Base-by-base conservation (phyloP, 441 rosid genomes). In the Corymbia calophylla region DNA sequence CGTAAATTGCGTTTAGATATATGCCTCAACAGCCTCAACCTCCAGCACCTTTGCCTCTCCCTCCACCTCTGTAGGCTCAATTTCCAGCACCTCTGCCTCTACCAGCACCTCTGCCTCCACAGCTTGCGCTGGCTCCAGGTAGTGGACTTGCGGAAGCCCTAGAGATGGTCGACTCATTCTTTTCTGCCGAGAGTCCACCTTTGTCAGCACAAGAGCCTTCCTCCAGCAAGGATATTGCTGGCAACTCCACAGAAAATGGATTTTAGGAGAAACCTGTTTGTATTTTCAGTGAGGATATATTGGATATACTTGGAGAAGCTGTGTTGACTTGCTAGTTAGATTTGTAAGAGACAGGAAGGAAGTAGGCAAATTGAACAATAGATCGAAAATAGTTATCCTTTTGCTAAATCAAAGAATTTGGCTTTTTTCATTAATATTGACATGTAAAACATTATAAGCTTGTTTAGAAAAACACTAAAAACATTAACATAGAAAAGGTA, bases 41-140 rank as follows among this genome's bases (percentile, higher is more conserved):
- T 39, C 44, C 6, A 39, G 6, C 44, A 39, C 44, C 44, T 39
- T 6, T 39, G 44, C 1, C 44, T 39, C 44, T 39, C 5, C 44
- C 44, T 39, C 44, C 44, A 39, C 44, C 6, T 39, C 44, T 39
- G 5, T 6, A 39, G 44, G 6, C 44, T 39, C 44, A 39, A 39
- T 5, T 5, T 39, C 44, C 44, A 39, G 44, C 44, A 39, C 44
- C 44, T 39, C 6, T 39, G 44, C 44, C 44, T 39, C 44, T 39
- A 18, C 29, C 12, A 56, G 1, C 4, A 58, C 6, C 62, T 58
- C n/a, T 3, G 1, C 62, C 62, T 56, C 14, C 3, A 56, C 0
- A 56, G 1, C 6, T 58, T 58, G 23, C 3, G 6, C 29, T 0
- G 25, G 6, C 62, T 58, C 13, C 0, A 56, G 2, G 39, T 39